Evolutionary conservation across 257 asterid genomes (phyloP), one percentile per base, ranked within the genome.

Genomic region (Ocimum tenuiflorum): DNA sequence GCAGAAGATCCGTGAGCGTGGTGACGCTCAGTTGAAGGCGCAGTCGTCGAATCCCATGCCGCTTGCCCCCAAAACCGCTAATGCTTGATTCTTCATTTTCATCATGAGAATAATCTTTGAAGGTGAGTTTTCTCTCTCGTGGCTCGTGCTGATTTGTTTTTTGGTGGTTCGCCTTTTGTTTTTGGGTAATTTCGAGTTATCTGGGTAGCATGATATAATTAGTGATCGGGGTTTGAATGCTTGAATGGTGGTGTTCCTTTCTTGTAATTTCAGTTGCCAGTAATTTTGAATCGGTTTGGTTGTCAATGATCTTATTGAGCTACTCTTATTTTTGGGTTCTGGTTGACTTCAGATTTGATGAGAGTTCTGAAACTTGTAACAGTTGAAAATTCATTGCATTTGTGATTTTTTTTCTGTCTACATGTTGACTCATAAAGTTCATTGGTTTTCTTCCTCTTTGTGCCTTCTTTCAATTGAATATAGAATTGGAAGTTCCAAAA

Each of bases 1-100:
- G 98, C 89, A 85, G 91, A 89, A 87, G 94, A 87, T 89, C 85
- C 95, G 97, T 12, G 91, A 83, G 77, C 85, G 78, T 52, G 88
- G n/a, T n/a, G n/a, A 87, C 41, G 91, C 86, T 27, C 88, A 87
- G 52, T 49, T 73, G 75, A 81, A 81, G 66, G 63, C 69, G 10
- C 77, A 65, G 65, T 63, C 81, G 35, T 60, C 81, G 11, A 67
- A 83, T 49, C 54, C 82, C 74, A 79, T 91, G 71, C 86, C 91
- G 49, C 89, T 91, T 13, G 36, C 76, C 19, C 87, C 97, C 19
- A 84, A 91, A 70, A 83, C 96, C 31, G 97, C 94, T 55, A 86
- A 83, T 72, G 91, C 86, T 68, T 90, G 81, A 79, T 75, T 76
- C 65, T 2, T 15, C 41, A 63, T 58, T 75, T 13, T 22, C 69